Evolutionary conservation across 176 grass and related monocot species (phyloP).

Genomic region (Hyparrhenia diplandra): DNA sequence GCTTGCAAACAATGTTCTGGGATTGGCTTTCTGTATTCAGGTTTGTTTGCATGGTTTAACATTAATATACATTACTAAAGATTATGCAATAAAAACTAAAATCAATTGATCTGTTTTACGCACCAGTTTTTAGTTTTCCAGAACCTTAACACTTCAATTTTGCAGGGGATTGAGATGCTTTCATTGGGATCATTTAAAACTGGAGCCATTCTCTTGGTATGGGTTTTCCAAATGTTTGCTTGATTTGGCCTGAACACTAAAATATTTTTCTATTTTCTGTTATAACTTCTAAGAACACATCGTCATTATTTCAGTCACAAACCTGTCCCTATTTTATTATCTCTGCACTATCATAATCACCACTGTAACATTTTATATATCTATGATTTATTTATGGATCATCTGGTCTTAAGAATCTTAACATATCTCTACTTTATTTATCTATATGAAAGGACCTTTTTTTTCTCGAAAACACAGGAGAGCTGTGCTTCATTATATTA

Average conservation of each 20-base stretch:
- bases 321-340: neutral
- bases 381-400: neutral
- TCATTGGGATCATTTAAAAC: constrained; percentile 97
- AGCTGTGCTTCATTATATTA: too few relatives aligned
- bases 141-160: constrained; percentile 1
- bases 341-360: neutral
- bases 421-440: neutral
- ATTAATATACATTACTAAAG: neutral
- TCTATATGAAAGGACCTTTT: too few relatives aligned
- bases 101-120: neutral
- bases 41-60: constrained; percentile 26
- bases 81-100: neutral
- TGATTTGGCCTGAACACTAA: neutral
- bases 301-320: neutral
- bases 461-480: too few relatives aligned
- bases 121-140: neutral
- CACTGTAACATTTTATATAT: neutral
- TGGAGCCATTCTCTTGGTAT: constrained; percentile 95
- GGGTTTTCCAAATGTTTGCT: constrained; percentile 3
- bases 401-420: neutral
- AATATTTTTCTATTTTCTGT: neutral
- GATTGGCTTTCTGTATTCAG: constrained; percentile 72
- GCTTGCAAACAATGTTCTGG: neutral
- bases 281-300: neutral
- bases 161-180: constrained; percentile 94